phyloP scores from a whole-genome alignment of 352 stramenopile genomes.

The Phytophthora meadii region DNA sequence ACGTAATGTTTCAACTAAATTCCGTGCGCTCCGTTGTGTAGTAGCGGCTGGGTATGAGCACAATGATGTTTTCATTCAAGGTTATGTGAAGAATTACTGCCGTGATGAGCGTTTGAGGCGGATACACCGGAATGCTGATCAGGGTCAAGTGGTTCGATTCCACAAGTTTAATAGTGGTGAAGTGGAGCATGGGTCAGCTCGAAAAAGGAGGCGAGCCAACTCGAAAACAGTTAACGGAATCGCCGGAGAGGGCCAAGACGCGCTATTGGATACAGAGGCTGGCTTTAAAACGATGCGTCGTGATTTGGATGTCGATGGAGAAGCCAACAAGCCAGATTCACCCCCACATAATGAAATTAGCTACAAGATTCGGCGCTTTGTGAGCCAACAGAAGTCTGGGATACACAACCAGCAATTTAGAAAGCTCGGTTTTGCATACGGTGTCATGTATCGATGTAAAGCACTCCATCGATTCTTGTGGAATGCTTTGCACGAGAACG shows the following conservation, averaged over 20 bases:
- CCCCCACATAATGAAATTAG: slow-evolving; percentile 52
- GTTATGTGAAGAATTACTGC: slow-evolving; percentile 80
- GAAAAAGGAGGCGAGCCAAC: slow-evolving; percentile 32
- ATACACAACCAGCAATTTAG: slow-evolving; percentile 74
- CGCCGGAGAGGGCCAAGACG: background rate
- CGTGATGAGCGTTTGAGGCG: slow-evolving; percentile 77
- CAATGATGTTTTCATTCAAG: slow-evolving; percentile 74
- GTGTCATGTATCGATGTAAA: slow-evolving; percentile 87
- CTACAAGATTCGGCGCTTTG: slow-evolving; percentile 75
- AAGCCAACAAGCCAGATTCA: slow-evolving; percentile 8
- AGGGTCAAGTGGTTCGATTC: slow-evolving; percentile 62
- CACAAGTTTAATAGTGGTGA: slow-evolving; percentile 50
- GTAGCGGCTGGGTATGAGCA: slow-evolving; percentile 69
- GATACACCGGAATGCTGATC: slow-evolving; percentile 67
- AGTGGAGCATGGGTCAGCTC: slow-evolving; percentile 13
- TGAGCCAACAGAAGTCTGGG: slow-evolving; percentile 62
- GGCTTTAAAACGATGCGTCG: slow-evolving; percentile 15
- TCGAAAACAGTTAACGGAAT: slow-evolving; percentile 5
- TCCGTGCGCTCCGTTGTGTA: slow-evolving; percentile 75
- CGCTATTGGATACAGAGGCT: slow-evolving; percentile 8
- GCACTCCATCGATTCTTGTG: slow-evolving; percentile 79
- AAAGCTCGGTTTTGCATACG: slow-evolving; percentile 81
- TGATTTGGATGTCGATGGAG: slow-evolving; percentile 23
- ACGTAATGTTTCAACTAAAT: slow-evolving; percentile 84
- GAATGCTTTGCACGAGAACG: slow-evolving; percentile 61